Percentiles rank a stretch among this genome's conserved stretches.
These are phyloP conservation scores for Cladobotryum protrusum DNA, from an alignment of 2,329 filamentous ascomycete species.

Conservation along the genomic window DNA sequence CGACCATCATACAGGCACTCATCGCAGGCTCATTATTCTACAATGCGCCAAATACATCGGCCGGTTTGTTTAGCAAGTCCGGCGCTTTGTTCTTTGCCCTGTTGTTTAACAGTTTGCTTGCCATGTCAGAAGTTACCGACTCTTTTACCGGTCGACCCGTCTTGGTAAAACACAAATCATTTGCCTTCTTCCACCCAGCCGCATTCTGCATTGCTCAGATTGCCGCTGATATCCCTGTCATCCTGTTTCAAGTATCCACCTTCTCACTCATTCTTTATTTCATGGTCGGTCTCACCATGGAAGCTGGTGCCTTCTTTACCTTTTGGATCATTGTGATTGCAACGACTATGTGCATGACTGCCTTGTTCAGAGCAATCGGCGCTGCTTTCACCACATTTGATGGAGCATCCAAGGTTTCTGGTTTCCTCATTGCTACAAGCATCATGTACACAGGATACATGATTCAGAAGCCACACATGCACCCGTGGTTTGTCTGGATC, in stretches of 20 bases:
- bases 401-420: constrained; percentile 51
- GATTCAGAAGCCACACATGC: constrained; percentile 56
- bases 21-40: constrained; percentile 64
- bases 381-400: constrained; percentile 52
- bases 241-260: constrained; percentile 50
- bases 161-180: constrained; percentile 51
- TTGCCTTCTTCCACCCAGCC: constrained; percentile 52
- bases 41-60: constrained; percentile 49
- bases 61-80: constrained; percentile 57
- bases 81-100: constrained; percentile 60
- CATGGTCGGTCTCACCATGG: constrained; percentile 50
- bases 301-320: constrained; percentile 54
- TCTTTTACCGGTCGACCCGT: constrained; percentile 56
- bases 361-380: constrained; percentile 50
- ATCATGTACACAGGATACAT: constrained; percentile 60
- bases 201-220: constrained; percentile 54
- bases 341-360: constrained; percentile 52
- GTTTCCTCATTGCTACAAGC: constrained; percentile 42
- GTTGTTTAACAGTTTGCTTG: constrained; percentile 54
- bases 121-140: constrained; percentile 60
- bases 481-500: constrained; percentile 57
- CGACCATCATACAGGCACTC: constrained; percentile 52
- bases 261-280: constrained; percentile 59
- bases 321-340: constrained; percentile 50
- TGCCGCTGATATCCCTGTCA: constrained; percentile 47